A percentile compares a stretch with the other conserved stretches of the same genome.
Evolutionary conservation across 1,284 basidiomycete species (phyloP).

Genomic region (Xanthoconium separans): DNA sequence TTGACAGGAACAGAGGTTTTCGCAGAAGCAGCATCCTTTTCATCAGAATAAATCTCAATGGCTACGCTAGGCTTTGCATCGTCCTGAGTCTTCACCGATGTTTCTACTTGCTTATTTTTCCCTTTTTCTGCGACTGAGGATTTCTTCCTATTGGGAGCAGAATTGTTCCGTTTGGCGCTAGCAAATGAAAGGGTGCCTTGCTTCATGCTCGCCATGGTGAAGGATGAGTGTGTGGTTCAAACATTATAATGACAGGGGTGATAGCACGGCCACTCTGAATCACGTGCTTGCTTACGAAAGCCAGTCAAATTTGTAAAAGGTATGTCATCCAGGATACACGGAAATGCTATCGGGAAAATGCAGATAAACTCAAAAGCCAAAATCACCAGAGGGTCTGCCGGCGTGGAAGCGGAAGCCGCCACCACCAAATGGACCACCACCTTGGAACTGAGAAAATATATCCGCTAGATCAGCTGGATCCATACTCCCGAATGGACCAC

Average conservation of each 20-base stretch:
- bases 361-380: slow-evolving; percentile 19
- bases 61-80: background rate
- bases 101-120: slow-evolving; percentile 9
- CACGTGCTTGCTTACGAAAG: slow-evolving; percentile 11
- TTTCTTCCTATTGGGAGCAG: slow-evolving; percentile 31
- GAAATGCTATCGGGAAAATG: background rate
- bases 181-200: slow-evolving; percentile 51
- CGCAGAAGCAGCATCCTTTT: slow-evolving; percentile 6
- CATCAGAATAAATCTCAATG: slow-evolving; percentile 21
- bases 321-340: slow-evolving; percentile 11
- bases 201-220: slow-evolving; percentile 31
- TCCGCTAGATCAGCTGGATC: slow-evolving; percentile 54
- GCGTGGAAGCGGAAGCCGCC: slow-evolving; percentile 27
- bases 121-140: slow-evolving; percentile 14
- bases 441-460: slow-evolving; percentile 63
- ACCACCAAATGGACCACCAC: slow-evolving; percentile 33
- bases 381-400: slow-evolving; percentile 16
- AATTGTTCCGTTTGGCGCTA: slow-evolving; percentile 48
- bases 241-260: slow-evolving; percentile 21
- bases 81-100: background rate
- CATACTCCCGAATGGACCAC: slow-evolving; percentile 31
- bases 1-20: slow-evolving; percentile 19
- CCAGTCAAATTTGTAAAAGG: background rate
- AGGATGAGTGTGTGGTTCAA: background rate
- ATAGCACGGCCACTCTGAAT: background rate